Evolutionary conservation across 306 rosid species (phyloP).

Genomic region (Ceratonia siliqua): DNA sequence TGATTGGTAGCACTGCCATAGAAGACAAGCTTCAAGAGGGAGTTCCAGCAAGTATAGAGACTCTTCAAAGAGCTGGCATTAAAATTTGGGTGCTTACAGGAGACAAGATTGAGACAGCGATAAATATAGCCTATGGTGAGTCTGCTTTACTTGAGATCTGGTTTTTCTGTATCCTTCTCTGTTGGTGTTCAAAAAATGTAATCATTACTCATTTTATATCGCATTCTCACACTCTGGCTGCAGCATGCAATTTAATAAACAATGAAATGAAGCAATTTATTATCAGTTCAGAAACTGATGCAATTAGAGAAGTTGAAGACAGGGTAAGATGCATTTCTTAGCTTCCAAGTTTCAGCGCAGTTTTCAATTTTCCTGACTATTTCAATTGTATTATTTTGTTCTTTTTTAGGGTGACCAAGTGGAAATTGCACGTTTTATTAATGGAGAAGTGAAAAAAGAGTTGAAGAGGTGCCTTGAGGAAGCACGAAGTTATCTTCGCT

Average conservation of each 20-base stretch:
- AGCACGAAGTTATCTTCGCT: constrained; percentile 60
- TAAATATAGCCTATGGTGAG: constrained; percentile 95
- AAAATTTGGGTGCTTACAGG: constrained; percentile 97
- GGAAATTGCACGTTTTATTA: constrained; percentile 84
- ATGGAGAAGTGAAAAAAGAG: constrained; percentile 76
- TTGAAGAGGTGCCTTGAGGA: constrained; percentile 77
- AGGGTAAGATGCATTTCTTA: constrained; percentile 56
- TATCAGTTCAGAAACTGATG: constrained; percentile 95
- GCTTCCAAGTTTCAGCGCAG: constrained; percentile 14
- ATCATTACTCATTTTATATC: constrained; percentile 15
- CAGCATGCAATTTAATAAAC: constrained; percentile 93
- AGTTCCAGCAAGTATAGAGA: constrained; percentile 91
- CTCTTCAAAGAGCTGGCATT: constrained; percentile 93
- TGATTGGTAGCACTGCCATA: constrained; percentile 95
- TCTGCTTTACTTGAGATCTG: constrained; percentile 27
- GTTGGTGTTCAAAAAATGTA: background rate
- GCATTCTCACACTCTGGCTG: constrained; percentile 31
- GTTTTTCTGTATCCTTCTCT: constrained; percentile 13
- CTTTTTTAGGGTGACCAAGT: constrained; percentile 88
- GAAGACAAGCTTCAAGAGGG: constrained; percentile 99
- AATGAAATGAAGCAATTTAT: constrained; percentile 89
- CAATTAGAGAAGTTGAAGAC: constrained; percentile 86
- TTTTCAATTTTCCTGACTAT: constrained; percentile 8
- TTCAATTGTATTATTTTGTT: constrained; percentile 11
- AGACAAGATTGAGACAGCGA: constrained; percentile 99